Percentiles rank a stretch among this genome's conserved stretches.
Conservation (phyloP, 163 green algal genomes). For the Scenedesmus sp. region DNA sequence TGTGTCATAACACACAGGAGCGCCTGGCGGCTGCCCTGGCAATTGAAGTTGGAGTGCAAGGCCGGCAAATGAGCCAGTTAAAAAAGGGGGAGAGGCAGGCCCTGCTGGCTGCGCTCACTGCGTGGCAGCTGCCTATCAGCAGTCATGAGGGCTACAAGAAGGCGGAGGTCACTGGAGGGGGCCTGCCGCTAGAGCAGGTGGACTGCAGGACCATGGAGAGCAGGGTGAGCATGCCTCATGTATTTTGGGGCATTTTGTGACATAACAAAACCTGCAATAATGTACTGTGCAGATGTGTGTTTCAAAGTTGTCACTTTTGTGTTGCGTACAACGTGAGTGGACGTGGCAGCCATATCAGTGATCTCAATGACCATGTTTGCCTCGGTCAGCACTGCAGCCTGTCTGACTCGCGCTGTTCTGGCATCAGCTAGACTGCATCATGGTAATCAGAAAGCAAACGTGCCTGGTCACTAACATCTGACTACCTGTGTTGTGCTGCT, state of each 20-base stretch:
- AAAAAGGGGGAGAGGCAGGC: slow-evolving; percentile 58
- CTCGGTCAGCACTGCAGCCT: not conserved
- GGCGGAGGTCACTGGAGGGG: slow-evolving; percentile 90
- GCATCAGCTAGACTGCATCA: no score
- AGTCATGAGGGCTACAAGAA: slow-evolving; percentile 35
- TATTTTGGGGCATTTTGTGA: not conserved
- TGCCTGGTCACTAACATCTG: no score
- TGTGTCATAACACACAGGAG: slow-evolving; percentile 21
- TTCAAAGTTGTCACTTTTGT: not conserved
- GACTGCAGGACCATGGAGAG: slow-evolving; percentile 82
- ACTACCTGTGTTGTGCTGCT: no score
- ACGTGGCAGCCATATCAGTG: no score
- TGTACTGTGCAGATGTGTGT: not conserved
- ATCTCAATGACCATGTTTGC: no score
- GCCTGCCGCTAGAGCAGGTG: slow-evolving; percentile 84
- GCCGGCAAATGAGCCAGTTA: slow-evolving; percentile 2
- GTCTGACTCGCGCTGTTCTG: not conserved
- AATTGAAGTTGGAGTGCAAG: slow-evolving; percentile 60
- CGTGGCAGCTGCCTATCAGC: slow-evolving; percentile 72
- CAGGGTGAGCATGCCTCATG: slow-evolving; percentile 1
- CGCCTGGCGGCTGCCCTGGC: slow-evolving; percentile 84
- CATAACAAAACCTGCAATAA: no score
- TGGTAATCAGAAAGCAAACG: no score
- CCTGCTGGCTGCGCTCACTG: slow-evolving; percentile 77
- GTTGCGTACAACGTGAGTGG: not conserved